Base-by-base conservation (phyloP, 345 rosid species). In the Gossypium australe region DNA sequence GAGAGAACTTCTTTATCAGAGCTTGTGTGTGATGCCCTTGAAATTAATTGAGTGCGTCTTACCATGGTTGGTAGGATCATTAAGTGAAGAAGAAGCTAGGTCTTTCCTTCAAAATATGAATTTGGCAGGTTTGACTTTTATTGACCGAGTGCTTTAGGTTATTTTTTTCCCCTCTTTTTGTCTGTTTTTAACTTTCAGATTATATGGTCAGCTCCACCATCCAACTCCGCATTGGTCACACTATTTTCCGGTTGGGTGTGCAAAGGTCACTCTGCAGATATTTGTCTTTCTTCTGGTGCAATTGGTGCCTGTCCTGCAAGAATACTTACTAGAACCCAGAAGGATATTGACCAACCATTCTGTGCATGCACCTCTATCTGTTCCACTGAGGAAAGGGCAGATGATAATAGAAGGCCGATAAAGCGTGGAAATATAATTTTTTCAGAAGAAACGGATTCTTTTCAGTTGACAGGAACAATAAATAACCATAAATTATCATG, bases 191-290 rank as follows among this genome's bases (percentile, higher is more conserved):
- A 76, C 60, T 67, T 56, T 22, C 45, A 20, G 53, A 78, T 77
- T 44, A 71, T 67, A 24, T 80, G 65, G 18, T 77, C 89, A 87
- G 90, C 90, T 59, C 90, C 90, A 55, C 74, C 82, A 25, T 84
- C 90, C n/a, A 87, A 87, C 74, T 71, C 74, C 14, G 90, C 90
- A 69, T 80, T 87, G 78, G 84, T 87, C 47, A 87, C 89, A 16
- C 86, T 87, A 57, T 87, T 87, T 75, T 75, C 86, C 75, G 90
- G 90, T 55, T 87, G 89, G 90, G 87, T 85, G 69, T 85, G 90
- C 75, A 82, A 87, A 81, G 87, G 90, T 71, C 82, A 77, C 69
- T 77, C 81, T 57, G 73, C 78, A 70, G 75, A 81, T 61, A 71
- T 78, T 12, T 85, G 88, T 71, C 80, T 87, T 72, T 85, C 86